Conservation (phyloP, 192 early-diverging fungal species). For the Backusella luteola region DNA sequence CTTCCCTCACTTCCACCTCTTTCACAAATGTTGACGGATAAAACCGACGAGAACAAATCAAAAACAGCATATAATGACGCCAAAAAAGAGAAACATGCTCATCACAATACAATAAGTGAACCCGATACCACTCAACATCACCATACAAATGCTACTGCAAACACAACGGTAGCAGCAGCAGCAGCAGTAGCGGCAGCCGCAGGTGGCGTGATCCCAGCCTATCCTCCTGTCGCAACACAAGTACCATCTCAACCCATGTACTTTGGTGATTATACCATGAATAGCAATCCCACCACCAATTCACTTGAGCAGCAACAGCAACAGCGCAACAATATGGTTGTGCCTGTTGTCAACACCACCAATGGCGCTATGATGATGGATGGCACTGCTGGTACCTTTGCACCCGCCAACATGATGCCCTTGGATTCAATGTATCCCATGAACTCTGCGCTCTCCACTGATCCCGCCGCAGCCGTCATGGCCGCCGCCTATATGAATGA, state of each 20-base stretch:
- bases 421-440: conserved; percentile 1
- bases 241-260: not conserved
- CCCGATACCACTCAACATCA: not conserved
- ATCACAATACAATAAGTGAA: not conserved
- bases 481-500: not conserved
- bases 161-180: not conserved
- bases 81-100: not conserved
- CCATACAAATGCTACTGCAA: not conserved
- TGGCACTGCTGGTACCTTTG: not conserved
- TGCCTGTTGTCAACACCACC: not conserved
- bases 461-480: not conserved
- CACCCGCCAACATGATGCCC: not conserved
- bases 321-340: not conserved
- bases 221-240: not conserved
- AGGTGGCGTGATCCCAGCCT: not conserved
- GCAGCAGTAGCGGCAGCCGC: not conserved
- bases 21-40: conserved; percentile 15
- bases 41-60: not conserved
- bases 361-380: not conserved
- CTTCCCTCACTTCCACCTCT: conserved; percentile 22
- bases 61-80: not conserved
- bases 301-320: not conserved
- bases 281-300: not conserved
- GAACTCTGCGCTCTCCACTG: not conserved
- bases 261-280: not conserved